phyloP scores from a whole-genome alignment of 2,329 filamentous ascomycete species.

The Nothopassalora personata region DNA sequence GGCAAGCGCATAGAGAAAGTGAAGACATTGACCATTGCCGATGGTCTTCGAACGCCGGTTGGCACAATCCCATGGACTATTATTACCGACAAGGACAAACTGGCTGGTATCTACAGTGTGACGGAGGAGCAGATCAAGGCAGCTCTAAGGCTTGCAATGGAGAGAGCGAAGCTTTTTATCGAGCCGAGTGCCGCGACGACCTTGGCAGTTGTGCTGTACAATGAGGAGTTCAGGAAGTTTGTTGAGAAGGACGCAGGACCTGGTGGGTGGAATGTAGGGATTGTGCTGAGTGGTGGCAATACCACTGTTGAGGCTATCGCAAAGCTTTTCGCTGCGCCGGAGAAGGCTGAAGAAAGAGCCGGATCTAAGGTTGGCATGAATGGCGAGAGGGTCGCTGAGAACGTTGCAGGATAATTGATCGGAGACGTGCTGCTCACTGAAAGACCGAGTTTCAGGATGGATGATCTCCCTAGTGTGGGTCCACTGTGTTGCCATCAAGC shows the following conservation, averaged over 20 bases:
- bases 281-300: slow-evolving; percentile 61
- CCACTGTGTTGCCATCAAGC: no score
- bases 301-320: slow-evolving; percentile 58
- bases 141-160: slow-evolving; percentile 71
- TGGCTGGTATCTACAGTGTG: slow-evolving; percentile 66
- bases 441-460: no score
- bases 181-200: slow-evolving; percentile 85
- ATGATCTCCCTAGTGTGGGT: no score
- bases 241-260: slow-evolving; percentile 66
- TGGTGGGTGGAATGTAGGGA: slow-evolving; percentile 65
- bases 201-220: slow-evolving; percentile 73
- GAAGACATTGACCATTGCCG: slow-evolving; percentile 74
- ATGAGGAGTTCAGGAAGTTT: slow-evolving; percentile 72
- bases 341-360: slow-evolving; percentile 34
- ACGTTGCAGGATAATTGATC: slow-evolving; percentile 33
- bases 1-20: slow-evolving; percentile 63
- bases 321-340: slow-evolving; percentile 45
- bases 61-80: slow-evolving; percentile 71
- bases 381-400: slow-evolving; percentile 42
- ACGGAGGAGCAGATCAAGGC: slow-evolving; percentile 74
- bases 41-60: slow-evolving; percentile 80
- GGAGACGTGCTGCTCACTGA: background rate
- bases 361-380: slow-evolving; percentile 37
- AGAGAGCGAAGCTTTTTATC: slow-evolving; percentile 84
- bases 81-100: slow-evolving; percentile 65